Percentiles rank a stretch among this genome's conserved stretches.
These are phyloP conservation scores for Aspergillus oerlinghausenensis DNA, from an alignment of 2,329 filamentous ascomycete species.

Conservation along the genomic window DNA sequence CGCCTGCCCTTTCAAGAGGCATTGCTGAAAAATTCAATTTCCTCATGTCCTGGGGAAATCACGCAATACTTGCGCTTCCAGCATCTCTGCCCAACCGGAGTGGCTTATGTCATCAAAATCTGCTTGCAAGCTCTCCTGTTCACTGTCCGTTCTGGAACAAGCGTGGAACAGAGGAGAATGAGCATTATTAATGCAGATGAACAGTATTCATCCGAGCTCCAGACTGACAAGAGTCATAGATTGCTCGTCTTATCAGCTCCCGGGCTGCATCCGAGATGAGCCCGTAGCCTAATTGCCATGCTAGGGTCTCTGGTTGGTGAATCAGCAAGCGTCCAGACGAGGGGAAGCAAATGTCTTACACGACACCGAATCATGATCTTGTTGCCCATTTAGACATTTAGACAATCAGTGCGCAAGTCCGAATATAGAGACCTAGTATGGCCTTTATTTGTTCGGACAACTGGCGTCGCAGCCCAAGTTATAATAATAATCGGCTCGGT, in stretches of 20 bases:
- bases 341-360: neutral
- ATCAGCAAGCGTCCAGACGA: neutral
- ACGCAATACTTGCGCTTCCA: slow-evolving; percentile 36
- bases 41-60: slow-evolving; percentile 30
- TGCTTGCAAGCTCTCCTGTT: slow-evolving; percentile 14
- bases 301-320: neutral
- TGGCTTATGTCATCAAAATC: slow-evolving; percentile 7
- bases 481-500: neutral
- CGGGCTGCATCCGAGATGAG: neutral
- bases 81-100: slow-evolving; percentile 17
- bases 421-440: neutral
- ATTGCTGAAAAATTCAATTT: slow-evolving; percentile 27
- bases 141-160: slow-evolving; percentile 7
- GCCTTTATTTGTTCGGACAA: neutral
- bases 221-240: neutral
- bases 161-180: slow-evolving; percentile 1
- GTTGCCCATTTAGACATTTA: neutral
- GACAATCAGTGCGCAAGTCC: neutral
- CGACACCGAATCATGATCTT: neutral
- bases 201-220: neutral
- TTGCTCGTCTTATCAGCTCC: neutral
- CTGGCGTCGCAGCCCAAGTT: neutral
- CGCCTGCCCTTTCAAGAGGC: slow-evolving; percentile 22
- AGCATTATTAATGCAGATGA: neutral
- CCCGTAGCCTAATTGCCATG: neutral